Percentiles rank a stretch among this genome's conserved stretches.
Conservation (phyloP, 805 yeast genomes). For the Metschnikowia borealis region DNA sequence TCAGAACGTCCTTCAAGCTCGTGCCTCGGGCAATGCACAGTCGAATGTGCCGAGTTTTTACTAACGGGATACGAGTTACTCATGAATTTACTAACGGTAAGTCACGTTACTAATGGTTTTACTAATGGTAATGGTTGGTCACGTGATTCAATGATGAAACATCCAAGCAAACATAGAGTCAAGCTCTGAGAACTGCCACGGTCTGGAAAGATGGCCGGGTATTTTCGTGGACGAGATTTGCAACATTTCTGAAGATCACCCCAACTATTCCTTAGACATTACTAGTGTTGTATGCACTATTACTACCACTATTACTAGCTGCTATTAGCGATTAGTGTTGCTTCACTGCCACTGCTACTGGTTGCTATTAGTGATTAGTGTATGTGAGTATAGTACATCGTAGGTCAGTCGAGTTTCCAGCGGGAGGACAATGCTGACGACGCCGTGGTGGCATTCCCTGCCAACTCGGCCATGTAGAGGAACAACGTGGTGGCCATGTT, state of each 20-base stretch:
- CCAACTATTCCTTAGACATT: too few relatives aligned
- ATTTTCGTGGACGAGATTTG: conserved; percentile 65
- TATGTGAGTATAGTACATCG: conserved; percentile 2
- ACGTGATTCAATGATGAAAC: conserved; percentile 57
- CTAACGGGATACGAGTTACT: conserved; percentile 20
- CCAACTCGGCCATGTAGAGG: conserved; percentile 76
- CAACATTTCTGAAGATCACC: conserved; percentile 36
- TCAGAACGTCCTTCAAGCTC: conserved; percentile 50
- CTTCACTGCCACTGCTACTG: too few relatives aligned
- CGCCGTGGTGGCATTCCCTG: conserved; percentile 34
- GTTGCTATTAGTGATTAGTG: background rate
- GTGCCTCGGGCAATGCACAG: conserved; percentile 46
- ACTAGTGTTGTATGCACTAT: too few relatives aligned
- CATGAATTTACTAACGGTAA: conserved; percentile 19
- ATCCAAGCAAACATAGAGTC: conserved; percentile 81
- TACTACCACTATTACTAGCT: too few relatives aligned
- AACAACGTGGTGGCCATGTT: conserved; percentile 77
- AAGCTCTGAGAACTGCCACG: conserved; percentile 69
- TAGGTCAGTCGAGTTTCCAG: conserved; percentile 36
- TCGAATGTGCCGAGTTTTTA: conserved; percentile 61
- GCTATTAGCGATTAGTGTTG: background rate
- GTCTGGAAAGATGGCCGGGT: conserved; percentile 47
- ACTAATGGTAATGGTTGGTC: conserved; percentile 14
- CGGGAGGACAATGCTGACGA: conserved; percentile 39
- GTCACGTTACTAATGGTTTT: conserved; percentile 10